Percentiles rank a stretch among this genome's conserved stretches.
Evolutionary conservation across 2,329 filamentous ascomycete species (phyloP).

Genomic region (Setomelanomma holmii): DNA sequence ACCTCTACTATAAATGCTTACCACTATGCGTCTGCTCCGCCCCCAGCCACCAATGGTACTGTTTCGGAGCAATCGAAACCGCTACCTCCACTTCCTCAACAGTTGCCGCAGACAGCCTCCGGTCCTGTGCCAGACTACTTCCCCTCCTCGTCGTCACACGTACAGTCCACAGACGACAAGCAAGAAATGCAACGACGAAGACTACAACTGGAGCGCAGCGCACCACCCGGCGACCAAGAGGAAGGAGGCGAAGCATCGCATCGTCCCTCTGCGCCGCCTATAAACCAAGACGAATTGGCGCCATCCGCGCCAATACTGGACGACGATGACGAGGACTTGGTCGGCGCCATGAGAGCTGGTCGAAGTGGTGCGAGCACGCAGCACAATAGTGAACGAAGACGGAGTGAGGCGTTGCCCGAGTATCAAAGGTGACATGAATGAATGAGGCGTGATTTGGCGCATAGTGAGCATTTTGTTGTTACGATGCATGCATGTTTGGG

Average conservation of each 20-base stretch:
- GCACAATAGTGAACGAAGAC: slow-evolving; percentile 14
- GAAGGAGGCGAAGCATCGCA: slow-evolving; percentile 27
- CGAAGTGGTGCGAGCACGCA: slow-evolving; percentile 10
- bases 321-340: slow-evolving; percentile 43
- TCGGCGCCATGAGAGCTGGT: slow-evolving; percentile 34
- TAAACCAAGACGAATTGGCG: slow-evolving; percentile 19
- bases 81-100: slow-evolving; percentile 30
- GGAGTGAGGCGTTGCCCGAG: slow-evolving; percentile 38
- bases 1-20: slow-evolving; percentile 31
- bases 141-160: slow-evolving; percentile 37
- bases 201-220: slow-evolving; percentile 51
- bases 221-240: slow-evolving; percentile 41
- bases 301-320: slow-evolving; percentile 43
- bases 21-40: slow-evolving; percentile 9
- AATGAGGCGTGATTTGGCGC: neutral
- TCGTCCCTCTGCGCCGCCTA: slow-evolving; percentile 27
- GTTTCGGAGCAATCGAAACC: slow-evolving; percentile 18
- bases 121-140: slow-evolving; percentile 35
- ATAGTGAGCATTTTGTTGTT: no score
- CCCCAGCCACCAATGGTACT: slow-evolving; percentile 16
- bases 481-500: no score
- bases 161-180: slow-evolving; percentile 71
- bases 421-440: slow-evolving; percentile 34
- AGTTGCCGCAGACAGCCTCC: slow-evolving; percentile 16
- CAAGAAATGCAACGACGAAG: slow-evolving; percentile 70